Evolutionary conservation across 1,284 basidiomycete species (phyloP), one percentile per base, ranked within the genome.

Genomic region (Austroboletus olivaceoglutinosus): DNA sequence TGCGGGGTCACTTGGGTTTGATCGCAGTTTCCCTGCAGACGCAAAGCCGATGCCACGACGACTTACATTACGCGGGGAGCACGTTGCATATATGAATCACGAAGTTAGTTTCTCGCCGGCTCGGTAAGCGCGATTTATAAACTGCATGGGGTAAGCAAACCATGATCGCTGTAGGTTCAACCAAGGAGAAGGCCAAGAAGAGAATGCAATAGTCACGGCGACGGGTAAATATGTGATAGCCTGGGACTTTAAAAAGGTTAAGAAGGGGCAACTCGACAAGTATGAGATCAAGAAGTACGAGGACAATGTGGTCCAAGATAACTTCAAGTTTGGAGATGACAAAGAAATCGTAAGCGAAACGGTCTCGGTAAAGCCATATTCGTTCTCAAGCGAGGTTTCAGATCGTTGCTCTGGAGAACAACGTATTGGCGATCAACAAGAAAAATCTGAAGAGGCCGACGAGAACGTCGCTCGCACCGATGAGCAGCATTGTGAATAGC

Each of bases 251-350:
- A 83, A 81, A 42, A 92, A 94, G 60, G 91, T 98, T 60, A 98
- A 96, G 80, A 87, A 89, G 70, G 95, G 95, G 49, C 82, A 84
- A 46, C 76, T 89, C 39, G 91, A 95, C 70, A 89, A 89, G 67
- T 98, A 98, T 66, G 92, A 96, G 63, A 95, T 98, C 75, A 96
- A 96, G 80, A 89, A 90, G 73, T 96, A 97, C 66, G 91, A 95
- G 62, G 94, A 97, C 60, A 79, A 83, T 45, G 94, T 99, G 53
- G 93, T 99, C 0, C 93, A 96, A 56, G 95, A 98, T 70, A 92
- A 89, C 72, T 98, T 98, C 83, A 91, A 89, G 70, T 97, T 93
- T 65, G 93, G 92, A 18, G 90, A 95, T 58, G 93, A 97, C 72
- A 91, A 92, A 64, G 89, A 97, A 68, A 97, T 98, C 65, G 91